Conservation (phyloP, 2,329 filamentous ascomycete genomes). For the Aspergillus phoenicis region DNA sequence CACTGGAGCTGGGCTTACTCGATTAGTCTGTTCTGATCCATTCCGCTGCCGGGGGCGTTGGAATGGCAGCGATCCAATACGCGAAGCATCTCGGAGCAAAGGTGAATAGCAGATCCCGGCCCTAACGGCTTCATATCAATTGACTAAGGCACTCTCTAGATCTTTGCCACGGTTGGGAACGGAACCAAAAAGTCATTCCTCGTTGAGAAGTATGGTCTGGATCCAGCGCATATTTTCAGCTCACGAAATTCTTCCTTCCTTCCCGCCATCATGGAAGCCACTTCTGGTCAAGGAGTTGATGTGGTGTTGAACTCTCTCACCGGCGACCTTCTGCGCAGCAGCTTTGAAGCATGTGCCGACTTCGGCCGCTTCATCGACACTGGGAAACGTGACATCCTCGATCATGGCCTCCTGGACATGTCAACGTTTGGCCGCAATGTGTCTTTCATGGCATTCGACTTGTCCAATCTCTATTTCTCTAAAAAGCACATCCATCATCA, state of each 20-base stretch:
- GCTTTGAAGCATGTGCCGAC: conserved; percentile 4
- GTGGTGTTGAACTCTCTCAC: conserved; percentile 17
- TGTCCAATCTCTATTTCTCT: conserved; percentile 7
- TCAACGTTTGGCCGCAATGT: not conserved
- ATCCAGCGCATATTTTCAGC: conserved; percentile 14
- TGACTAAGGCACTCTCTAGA: not conserved
- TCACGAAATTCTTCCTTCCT: conserved; percentile 3
- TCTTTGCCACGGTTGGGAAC: conserved; percentile 29
- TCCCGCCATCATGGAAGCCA: not conserved
- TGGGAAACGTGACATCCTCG: conserved; percentile 15
- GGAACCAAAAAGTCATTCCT: conserved; percentile 27
- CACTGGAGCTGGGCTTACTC: not conserved
- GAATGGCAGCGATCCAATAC: conserved; percentile 30
- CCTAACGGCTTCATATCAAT: too few species aligned
- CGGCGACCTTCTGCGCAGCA: conserved; percentile 15
- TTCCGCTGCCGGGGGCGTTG: conserved; percentile 30
- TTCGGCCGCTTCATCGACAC: conserved; percentile 20
- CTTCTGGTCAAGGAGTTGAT: conserved; percentile 14
- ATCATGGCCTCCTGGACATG: not conserved
- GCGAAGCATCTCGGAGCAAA: conserved; percentile 26
- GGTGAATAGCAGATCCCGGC: not conserved
- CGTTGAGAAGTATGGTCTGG: conserved; percentile 16
- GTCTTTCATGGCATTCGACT: conserved; percentile 12
- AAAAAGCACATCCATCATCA: conserved; percentile 17
- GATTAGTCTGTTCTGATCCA: conserved; percentile 26